Evolutionary conservation across 768 basidiomycete genomes (phyloP).

Genomic region (Mycena epipterygia): DNA sequence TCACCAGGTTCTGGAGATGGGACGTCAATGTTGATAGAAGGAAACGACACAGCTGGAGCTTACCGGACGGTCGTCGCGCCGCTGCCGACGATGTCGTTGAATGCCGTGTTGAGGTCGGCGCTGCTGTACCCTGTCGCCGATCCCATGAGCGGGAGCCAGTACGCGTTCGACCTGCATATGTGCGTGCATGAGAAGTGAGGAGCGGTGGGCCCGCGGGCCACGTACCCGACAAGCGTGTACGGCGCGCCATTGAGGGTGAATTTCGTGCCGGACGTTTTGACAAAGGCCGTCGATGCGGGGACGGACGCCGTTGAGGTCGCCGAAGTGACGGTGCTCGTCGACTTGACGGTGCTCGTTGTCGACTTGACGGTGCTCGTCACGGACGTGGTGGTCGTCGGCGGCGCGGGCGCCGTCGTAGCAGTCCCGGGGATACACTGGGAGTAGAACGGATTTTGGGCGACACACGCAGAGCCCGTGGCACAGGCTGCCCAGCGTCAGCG

Average conservation of each 20-base stretch:
- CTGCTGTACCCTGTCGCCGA: too few relatives aligned
- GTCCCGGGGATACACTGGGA: slow-evolving; percentile 8
- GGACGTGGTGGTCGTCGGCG: too few relatives aligned
- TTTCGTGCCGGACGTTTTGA: slow-evolving; percentile 55
- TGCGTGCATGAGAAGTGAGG: too few relatives aligned
- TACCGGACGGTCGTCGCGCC: slow-evolving; percentile 68
- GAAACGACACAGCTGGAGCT: slow-evolving; percentile 45
- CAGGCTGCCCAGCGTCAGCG: slow-evolving; percentile 13
- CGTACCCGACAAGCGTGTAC: slow-evolving; percentile 58
- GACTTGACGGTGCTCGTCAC: too few relatives aligned
- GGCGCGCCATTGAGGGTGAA: slow-evolving; percentile 54
- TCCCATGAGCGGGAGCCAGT: slow-evolving; percentile 70
- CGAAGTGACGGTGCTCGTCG: neutral
- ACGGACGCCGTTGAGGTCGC: slow-evolving; percentile 34
- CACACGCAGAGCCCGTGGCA: neutral
- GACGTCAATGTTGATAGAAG: neutral
- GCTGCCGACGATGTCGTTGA: slow-evolving; percentile 62
- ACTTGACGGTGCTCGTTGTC: too few relatives aligned
- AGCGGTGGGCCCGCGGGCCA: neutral
- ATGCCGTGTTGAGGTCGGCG: slow-evolving; percentile 64
- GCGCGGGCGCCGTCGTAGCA: slow-evolving; percentile 25
- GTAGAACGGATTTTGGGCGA: slow-evolving; percentile 17
- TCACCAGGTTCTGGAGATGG: slow-evolving; percentile 34
- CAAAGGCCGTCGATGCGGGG: slow-evolving; percentile 41
- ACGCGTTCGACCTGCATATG: slow-evolving; percentile 59